Evolutionary conservation across 2,329 filamentous ascomycete species (phyloP), one percentile per base, ranked within the genome.

Genomic region (Neonectria ditissima): DNA sequence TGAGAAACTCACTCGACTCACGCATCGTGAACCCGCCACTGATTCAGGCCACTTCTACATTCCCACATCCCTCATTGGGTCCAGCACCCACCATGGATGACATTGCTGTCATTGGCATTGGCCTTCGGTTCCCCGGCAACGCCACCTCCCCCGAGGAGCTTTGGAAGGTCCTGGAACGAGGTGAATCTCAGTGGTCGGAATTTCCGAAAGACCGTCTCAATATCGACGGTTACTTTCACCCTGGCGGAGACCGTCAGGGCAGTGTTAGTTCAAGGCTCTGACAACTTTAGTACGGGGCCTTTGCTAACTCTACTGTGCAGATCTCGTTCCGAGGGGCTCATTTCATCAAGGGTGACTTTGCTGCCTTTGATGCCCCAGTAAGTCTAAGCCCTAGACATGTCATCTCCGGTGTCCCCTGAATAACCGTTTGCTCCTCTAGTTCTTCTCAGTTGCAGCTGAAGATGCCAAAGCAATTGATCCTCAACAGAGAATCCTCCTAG

Each of bases 391-490:
- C 34, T 28, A 18, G 6, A 16, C n/a, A 4, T 50, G 11, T 13
- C 16, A n/a, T 47, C 51, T 45, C 56, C 24, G 16, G 24, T 22
- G 16, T 39, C 43, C 41, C n/a, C 30, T 61, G 68, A 41, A 30
- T 7, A 18, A 44, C 16, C 9, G n/a, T 13, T 8, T 62, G 30
- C n/a, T 24, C 54, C 32, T 14, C 24, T 45, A 85, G 83, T 86
- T 87, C 73, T 87, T 87, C 68, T 80, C 80, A 0, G 77, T 86
- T 4, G 76, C 83, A 0, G 78, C 82, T 0, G 81, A 83, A 18
- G 84, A 86, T 55, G 84, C 84, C 18, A 79, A 80, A 24, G 83
- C 85, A 3, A 83, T 86, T 59, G 85, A 87, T 54, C 84, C 84
- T 7, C 83, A 86, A 59, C 83, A 86, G 65, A 75, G 84, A n/a